Conservation (phyloP, 2,329 filamentous ascomycete genomes). For the Pestalotiopsis sp. region DNA sequence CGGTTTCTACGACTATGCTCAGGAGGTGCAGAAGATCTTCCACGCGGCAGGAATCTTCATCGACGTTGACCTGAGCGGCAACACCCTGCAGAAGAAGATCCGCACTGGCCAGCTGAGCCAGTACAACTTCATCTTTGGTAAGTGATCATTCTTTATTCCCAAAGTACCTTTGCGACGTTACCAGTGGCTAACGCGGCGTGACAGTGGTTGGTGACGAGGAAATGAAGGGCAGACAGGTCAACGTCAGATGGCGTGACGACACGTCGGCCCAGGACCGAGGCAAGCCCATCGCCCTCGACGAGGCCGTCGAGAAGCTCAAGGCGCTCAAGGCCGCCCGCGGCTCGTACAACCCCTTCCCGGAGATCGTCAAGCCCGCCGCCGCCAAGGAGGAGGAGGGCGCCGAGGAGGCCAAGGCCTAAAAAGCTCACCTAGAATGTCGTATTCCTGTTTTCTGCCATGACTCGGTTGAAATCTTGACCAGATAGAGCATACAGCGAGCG, state of each 20-base stretch:
- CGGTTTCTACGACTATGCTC: slow-evolving; percentile 68
- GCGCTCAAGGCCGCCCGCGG: slow-evolving; percentile 51
- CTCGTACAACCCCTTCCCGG: slow-evolving; percentile 38
- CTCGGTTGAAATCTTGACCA: not conserved
- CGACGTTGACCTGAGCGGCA: slow-evolving; percentile 72
- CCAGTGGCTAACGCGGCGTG: not conserved
- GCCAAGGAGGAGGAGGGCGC: slow-evolving; percentile 2
- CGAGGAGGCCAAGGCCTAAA: slow-evolving; percentile 9
- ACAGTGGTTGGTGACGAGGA: slow-evolving; percentile 65
- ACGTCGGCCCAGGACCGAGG: slow-evolving; percentile 63
- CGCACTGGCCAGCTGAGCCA: slow-evolving; percentile 78
- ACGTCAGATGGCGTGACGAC: slow-evolving; percentile 66
- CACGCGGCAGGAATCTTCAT: slow-evolving; percentile 69
- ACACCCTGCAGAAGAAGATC: slow-evolving; percentile 90
- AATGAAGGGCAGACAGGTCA: slow-evolving; percentile 61
- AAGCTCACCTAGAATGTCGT: not conserved
- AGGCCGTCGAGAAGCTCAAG: slow-evolving; percentile 58
- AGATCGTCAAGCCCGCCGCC: slow-evolving; percentile 20
- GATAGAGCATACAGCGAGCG: not conserved
- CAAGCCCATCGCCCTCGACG: slow-evolving; percentile 58
- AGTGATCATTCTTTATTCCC: slow-evolving; percentile 36
- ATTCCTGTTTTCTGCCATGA: not conserved
- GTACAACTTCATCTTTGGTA: slow-evolving; percentile 83
- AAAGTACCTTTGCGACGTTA: not conserved
- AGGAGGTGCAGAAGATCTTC: slow-evolving; percentile 72